Evolutionary conservation across 2,329 filamentous ascomycete genomes (phyloP), one percentile per base, ranked within the genome.

Genomic region (Graphium sp.): DNA sequence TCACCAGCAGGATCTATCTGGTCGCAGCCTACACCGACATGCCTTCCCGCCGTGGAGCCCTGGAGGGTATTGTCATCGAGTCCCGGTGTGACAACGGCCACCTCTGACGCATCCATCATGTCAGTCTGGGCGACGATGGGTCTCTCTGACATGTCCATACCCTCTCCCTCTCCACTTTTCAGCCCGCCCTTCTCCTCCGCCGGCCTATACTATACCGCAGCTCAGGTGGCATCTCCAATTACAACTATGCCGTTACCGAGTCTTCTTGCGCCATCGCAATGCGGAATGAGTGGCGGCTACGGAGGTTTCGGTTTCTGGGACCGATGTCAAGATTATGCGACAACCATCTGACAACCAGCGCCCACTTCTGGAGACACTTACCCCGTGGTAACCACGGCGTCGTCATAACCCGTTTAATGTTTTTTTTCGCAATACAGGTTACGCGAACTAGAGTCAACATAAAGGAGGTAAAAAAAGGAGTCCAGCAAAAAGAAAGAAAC

Each of bases 61-160:
- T 95, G 87, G 87, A 83, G 78, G 51, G 74, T 94, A 40, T 62
- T 94, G 31, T 80, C 85, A 26, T 94, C 87, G 31, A 93, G 82
- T 44, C 81, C 84, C 29, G 82, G 74, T 50, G 71, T 81, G 29
- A 72, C 78, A 22, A 75, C 79, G 19, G 30, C 22, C 18, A 56
- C 53, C 6, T 77, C 76, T 31, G 66, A 65, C 47, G 82, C 89
- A 47, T 75, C 74, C 21, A 45, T 68, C 42, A 65, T 72, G 33
- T 67, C 73, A 29, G 68, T 87, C 49, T 94, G 85, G 85, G 69
- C 76, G 35, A 74, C 67, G 47, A 74, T 92, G 60, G 66, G 64
- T 44, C 62, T 91, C 56, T 71, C 66, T 48, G 76, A 85, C 34
- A 63, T 77, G 30, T 72, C 79, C 42, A 57, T 89, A 34, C 70